Percentiles rank a stretch among this genome's conserved stretches.
These are phyloP conservation scores for Claviceps quebecensis DNA, from an alignment of 2,329 filamentous ascomycete genomes.

Conservation along the genomic window DNA sequence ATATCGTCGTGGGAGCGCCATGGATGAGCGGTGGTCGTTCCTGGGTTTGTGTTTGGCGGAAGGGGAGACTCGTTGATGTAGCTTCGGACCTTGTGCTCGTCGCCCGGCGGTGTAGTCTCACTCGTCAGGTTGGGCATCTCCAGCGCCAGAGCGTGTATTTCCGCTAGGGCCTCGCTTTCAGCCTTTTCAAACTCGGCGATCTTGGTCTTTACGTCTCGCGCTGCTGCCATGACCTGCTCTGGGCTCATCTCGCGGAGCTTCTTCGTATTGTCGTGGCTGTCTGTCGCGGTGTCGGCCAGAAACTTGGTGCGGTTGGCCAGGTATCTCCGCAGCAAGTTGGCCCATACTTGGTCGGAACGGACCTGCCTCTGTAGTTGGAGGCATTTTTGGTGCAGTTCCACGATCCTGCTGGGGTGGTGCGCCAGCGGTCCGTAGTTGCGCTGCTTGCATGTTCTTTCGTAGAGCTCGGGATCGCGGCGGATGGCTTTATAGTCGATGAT, in stretches of 20 bases:
- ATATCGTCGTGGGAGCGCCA: constrained; percentile 76
- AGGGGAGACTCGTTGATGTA: constrained; percentile 64
- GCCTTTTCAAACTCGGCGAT: constrained; percentile 45
- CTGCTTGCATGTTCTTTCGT: constrained; percentile 69
- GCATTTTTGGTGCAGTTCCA: constrained; percentile 41
- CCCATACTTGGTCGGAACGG: constrained; percentile 47
- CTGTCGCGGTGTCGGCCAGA: constrained; percentile 14
- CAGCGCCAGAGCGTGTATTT: constrained; percentile 63
- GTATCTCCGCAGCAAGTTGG: constrained; percentile 46
- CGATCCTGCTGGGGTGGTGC: constrained; percentile 41
- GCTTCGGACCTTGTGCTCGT: constrained; percentile 48
- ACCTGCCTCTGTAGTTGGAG: constrained; percentile 45
- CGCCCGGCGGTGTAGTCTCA: constrained; percentile 56
- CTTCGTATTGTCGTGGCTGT: constrained; percentile 27
- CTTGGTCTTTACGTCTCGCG: constrained; percentile 47
- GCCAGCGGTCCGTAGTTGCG: constrained; percentile 61
- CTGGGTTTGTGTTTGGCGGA: constrained; percentile 13
- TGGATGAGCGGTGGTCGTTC: constrained; percentile 14
- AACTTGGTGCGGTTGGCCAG: constrained; percentile 34
- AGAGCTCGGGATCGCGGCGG: constrained; percentile 66
- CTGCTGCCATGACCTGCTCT: constrained; percentile 46
- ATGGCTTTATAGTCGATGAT: constrained; percentile 80
- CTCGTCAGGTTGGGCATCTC: constrained; percentile 80
- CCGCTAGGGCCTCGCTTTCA: constrained; percentile 43
- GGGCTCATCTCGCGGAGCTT: constrained; percentile 25